phyloP scores from a whole-genome alignment of 164 flowering plant species.

The Platanus orientalis region DNA sequence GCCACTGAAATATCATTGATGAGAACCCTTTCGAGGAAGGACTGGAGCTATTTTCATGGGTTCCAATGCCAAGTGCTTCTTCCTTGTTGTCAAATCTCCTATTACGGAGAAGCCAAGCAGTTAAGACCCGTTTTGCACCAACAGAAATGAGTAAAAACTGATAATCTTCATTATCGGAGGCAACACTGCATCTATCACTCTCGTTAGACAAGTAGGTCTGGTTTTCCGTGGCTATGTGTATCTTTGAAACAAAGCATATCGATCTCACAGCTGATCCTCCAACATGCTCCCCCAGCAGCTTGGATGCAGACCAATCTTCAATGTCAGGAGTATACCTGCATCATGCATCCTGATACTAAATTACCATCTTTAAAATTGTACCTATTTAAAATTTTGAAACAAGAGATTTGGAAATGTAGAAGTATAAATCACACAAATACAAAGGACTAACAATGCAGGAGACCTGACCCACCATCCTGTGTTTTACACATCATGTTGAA shows the following conservation, averaged over 20 bases:
- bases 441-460: not conserved
- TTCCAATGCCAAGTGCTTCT: slow-evolving; percentile 11
- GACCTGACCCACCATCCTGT: too few species aligned
- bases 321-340: slow-evolving; percentile 50
- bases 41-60: slow-evolving; percentile 16
- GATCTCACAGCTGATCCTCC: slow-evolving; percentile 98
- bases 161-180: slow-evolving; percentile 31
- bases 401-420: too few species aligned
- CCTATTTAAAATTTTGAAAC: not conserved
- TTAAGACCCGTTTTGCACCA: slow-evolving; percentile 91
- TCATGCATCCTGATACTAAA: slow-evolving; percentile 12
- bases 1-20: slow-evolving; percentile 86
- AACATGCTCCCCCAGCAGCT: slow-evolving; percentile 94
- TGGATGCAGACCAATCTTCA: slow-evolving; percentile 64
- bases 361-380: not conserved
- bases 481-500: too few species aligned
- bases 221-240: slow-evolving; percentile 28
- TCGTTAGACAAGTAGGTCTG: slow-evolving; percentile 14
- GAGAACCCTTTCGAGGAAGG: slow-evolving; percentile 23
- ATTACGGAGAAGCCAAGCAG: slow-evolving; percentile 69
- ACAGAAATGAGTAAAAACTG: slow-evolving; percentile 74
- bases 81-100: slow-evolving; percentile 25
- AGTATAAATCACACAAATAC: not conserved
- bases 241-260: slow-evolving; percentile 61
- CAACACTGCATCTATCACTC: slow-evolving; percentile 4